These are phyloP conservation scores for Bacterosira constricta DNA, from an alignment of 108 stramenopile genomes.

Conservation along the genomic window DNA sequence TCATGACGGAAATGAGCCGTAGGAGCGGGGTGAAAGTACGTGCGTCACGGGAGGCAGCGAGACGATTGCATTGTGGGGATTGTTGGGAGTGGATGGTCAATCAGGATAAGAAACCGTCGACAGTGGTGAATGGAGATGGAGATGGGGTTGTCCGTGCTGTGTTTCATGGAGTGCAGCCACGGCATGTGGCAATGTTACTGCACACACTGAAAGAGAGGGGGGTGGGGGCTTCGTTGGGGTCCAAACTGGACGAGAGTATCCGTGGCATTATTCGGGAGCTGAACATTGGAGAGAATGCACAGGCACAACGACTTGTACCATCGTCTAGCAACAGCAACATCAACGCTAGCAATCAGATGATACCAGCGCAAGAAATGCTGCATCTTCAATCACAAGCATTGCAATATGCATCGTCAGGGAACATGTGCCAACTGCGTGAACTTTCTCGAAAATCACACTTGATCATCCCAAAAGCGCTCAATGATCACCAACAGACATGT, in stretches of 20 bases:
- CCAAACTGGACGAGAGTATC: conserved; percentile 48
- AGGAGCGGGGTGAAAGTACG: conserved; percentile 70
- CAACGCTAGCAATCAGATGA: not conserved
- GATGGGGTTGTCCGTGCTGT: conserved; percentile 27
- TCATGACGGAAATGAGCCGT: conserved; percentile 72
- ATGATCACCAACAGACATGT: conserved; percentile 45
- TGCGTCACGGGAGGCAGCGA: conserved; percentile 77
- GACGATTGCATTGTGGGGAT: conserved; percentile 53
- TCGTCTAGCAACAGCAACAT: not conserved
- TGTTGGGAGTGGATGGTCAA: conserved; percentile 50
- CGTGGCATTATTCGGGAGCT: conserved; percentile 50
- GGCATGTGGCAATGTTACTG: conserved; percentile 42
- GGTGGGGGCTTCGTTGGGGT: conserved; percentile 52
- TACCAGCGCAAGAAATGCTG: conserved; percentile 7
- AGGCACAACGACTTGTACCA: not conserved
- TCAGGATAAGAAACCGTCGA: not conserved
- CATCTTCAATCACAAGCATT: conserved; percentile 40
- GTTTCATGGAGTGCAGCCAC: conserved; percentile 62
- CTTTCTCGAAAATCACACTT: conserved; percentile 47
- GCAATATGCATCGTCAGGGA: conserved; percentile 42
- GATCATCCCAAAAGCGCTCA: conserved; percentile 48
- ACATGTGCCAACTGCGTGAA: conserved; percentile 44
- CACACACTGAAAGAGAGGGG: conserved; percentile 39
- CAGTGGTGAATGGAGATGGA: not conserved
- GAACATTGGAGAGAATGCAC: conserved; percentile 9